Evolutionary conservation across 1,284 basidiomycete genomes (phyloP), one percentile per base, ranked within the genome.

Genomic region (Megacollybia platyphylla): DNA sequence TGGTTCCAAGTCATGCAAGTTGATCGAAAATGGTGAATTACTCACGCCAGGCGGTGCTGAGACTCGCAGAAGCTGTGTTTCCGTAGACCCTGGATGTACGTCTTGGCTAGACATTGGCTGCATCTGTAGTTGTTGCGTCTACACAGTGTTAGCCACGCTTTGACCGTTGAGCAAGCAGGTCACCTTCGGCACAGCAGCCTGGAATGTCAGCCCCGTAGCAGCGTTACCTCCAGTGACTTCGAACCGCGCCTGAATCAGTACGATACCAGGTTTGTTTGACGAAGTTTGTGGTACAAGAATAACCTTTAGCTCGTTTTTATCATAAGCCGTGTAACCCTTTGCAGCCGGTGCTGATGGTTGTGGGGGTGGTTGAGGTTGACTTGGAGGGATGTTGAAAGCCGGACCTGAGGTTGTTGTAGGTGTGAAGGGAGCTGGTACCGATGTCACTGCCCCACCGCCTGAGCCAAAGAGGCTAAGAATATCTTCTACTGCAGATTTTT

Each of bases 121-220:
- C 94, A 99, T 98, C 59, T 97, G 93, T 45, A 99, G 61, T 58
- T 97, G 93, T 66, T 97, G 94, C 0, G 91, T 91, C 91, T 96
- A 24, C 39, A 8, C 40, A 13, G 44, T 36, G n/a, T 43, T 41
- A 36, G 38, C 40, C 42, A 32, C 45, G 11, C 17, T 43, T 18
- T 34, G 11, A 40, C 30, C 35, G n/a, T 42, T 18, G 5, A 29
- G 44, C 36, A 2, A 41, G 3, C 11, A 41, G 13, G 63, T 46
- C 48, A 91, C 90, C 74, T 93, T 97, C 3, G 96, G 96, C 7
- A 99, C 96, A 3, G 96, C 96, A 36, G 93, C 96, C 61, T 98
- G 94, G 70, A 99, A 96, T 57, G 83, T 91, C 47, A 98, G 68
- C 1, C 73, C 76, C 10, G 68, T 67, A 3, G 71, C 75, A 2